Evolutionary conservation across 2,329 filamentous ascomycete species (phyloP), one percentile per base, ranked within the genome.

Genomic region (Pseudogymnoascus sp.): DNA sequence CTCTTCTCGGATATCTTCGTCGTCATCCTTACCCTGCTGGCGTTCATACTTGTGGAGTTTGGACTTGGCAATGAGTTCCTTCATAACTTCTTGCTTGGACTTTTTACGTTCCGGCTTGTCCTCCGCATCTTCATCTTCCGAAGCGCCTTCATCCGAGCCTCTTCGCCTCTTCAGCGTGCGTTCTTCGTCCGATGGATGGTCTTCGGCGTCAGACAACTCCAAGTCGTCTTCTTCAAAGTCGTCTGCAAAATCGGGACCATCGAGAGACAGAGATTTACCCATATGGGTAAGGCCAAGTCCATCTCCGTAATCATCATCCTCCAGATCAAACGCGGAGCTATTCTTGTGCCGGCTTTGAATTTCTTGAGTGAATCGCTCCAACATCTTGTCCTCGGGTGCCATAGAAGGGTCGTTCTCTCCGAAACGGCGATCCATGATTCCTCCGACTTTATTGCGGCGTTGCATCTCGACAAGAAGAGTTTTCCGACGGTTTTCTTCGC

Each of bases 11-110:
- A 97, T 74, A 66, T 96, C 93, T 59, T 95, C 91, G 68, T 99
- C 94, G 58, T 94, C 91, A 64, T 97, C 94, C 71, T 96, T 97
- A 29, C 85, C 85, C 63, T 90, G 87, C 74, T 99, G 94, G 40
- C 94, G 86, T 76, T 97, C 92, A 71, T 93, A 92, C 76, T 96
- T 97, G 81, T 97, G 84, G 64, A 90, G 81, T 72, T 99, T 99
- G 0, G 93, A 97, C 75, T 99, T 99, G 64, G 92, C 90, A 67
- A 99, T 97, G 64, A 99, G 82, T 74, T 99, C 95, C 70, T 96
- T 89, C 90, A 97, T 97, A 58, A 99, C 90, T 74, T 99, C 94
- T 60, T 94, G 89, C 76, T 97, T 97, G 2, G 87, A 87, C 78
- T 97, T 99, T 74, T 96, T 97, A 63, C 88, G 83, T 68, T 93